A percentile compares a stretch with the other conserved stretches of the same genome.
phyloP scores from a whole-genome alignment of 768 basidiomycete species.

The Suillus fuscotomentosus region DNA sequence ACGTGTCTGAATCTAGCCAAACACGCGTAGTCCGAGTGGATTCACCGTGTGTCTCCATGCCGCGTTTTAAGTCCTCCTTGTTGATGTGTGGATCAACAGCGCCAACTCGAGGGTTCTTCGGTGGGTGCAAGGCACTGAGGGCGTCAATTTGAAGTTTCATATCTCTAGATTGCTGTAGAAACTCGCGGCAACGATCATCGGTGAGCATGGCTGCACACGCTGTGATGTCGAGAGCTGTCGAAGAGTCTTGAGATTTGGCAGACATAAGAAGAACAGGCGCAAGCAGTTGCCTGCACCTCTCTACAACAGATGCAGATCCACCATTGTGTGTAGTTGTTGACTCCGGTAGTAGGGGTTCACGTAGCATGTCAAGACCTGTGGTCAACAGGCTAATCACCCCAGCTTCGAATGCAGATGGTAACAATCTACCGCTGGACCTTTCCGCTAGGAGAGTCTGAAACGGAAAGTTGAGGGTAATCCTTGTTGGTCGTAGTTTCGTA shows the following conservation, averaged over 20 bases:
- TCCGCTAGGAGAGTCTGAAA: constrained; percentile 7
- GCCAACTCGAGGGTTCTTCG: constrained; percentile 4
- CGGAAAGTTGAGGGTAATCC: constrained; percentile 13
- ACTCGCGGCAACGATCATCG: constrained; percentile 22
- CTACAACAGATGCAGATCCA: constrained; percentile 17
- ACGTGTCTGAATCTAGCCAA: constrained; percentile 13
- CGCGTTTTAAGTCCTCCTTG: constrained; percentile 10
- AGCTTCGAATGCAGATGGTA: constrained; percentile 15
- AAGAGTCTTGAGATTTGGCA: constrained; percentile 16
- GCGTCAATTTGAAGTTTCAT: constrained; percentile 24
- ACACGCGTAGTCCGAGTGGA: constrained; percentile 16
- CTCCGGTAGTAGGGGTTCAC: background rate
- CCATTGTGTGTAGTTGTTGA: constrained; percentile 10
- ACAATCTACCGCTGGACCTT: constrained; percentile 4
- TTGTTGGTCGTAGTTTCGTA: constrained; percentile 10
- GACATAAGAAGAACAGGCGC: constrained; percentile 22
- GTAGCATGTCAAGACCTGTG: constrained; percentile 5
- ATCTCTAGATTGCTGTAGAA: constrained; percentile 23
- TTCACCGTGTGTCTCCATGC: constrained; percentile 10
- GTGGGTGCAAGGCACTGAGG: constrained; percentile 1
- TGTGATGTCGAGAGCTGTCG: constrained; percentile 12
- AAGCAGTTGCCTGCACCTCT: constrained; percentile 26
- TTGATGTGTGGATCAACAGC: background rate
- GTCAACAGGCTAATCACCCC: constrained; percentile 9
- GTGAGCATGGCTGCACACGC: constrained; percentile 25